A percentile compares a stretch with the other conserved stretches of the same genome.
These are phyloP conservation scores for Hippophae gyantsensis DNA, from an alignment of 306 rosid genomes.

Conservation along the genomic window DNA sequence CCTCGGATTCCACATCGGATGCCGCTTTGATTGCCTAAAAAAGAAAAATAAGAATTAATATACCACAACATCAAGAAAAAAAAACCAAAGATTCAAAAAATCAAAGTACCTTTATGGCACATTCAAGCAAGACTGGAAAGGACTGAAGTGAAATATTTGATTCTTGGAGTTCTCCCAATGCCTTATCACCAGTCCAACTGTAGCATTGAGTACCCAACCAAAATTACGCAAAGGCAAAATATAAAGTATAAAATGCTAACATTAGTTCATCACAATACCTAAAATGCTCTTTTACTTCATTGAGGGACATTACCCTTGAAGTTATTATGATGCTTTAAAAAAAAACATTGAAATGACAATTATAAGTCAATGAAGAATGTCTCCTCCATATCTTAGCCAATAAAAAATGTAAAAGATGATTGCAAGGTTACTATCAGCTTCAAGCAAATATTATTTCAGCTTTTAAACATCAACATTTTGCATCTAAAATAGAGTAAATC, in stretches of 20 bases:
- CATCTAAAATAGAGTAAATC: neutral
- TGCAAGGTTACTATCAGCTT: no score
- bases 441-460: neutral
- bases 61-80: constrained; percentile 15
- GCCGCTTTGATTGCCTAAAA: constrained; percentile 77
- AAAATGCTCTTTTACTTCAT: neutral
- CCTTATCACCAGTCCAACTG: constrained; percentile 93
- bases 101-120: constrained; percentile 67
- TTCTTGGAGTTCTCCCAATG: constrained; percentile 74
- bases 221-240: neutral
- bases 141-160: constrained; percentile 75
- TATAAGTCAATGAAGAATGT: neutral
- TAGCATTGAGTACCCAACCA: constrained; percentile 12
- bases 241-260: neutral
- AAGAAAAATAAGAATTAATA: constrained; percentile 19
- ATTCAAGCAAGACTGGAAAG: constrained; percentile 77
- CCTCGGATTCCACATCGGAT: constrained; percentile 53
- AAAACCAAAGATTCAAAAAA: constrained; percentile 11
- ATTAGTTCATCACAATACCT: neutral
- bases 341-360: neutral
- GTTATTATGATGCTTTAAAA: neutral
- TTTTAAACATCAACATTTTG: neutral
- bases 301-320: neutral
- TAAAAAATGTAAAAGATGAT: neutral
- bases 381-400: neutral